Base-by-base conservation (phyloP, 2,329 filamentous ascomycete genomes). In the Graphium sp. region DNA sequence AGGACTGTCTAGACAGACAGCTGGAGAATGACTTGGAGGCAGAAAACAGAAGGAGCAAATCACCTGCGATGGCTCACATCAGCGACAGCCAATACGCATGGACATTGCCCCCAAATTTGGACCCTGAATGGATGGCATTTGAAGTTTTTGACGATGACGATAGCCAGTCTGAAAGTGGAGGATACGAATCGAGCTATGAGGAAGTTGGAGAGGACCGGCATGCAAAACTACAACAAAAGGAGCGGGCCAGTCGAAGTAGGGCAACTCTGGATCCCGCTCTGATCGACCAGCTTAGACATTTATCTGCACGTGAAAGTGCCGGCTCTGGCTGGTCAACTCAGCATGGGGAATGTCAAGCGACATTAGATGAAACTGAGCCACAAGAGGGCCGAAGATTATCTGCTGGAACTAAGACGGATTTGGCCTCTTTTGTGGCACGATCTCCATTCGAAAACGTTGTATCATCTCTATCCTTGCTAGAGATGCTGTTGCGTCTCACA, bases 71-170 rank as follows among this genome's bases (percentile, higher is more conserved):
- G n/a, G 23, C 24, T 22, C 24, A 12, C 29, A 14, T 13, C 17
- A 13, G 26, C 22, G n/a, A 30, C 27, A 32, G 7, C 26, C 10
- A 28, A 12, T 9, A 13, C 4, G 24, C 28, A 6, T 76, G 71
- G 65, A 56, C 58, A 8, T 55, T 92, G 3, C 82, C 83, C 1
- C 60, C 62, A 2, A 77, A 84, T 34, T 58, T 93, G 1, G 85
- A 93, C 39, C 73, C 78, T 0, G 85, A 92, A 49, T 94, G 85
- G 85, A 68, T 93, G 37, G 85, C 85, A 0, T 70, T 94, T 11
- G 83, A 93, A 45, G 80, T 93, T 1, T 89, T 76, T 44, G 66
- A 42, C 2, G 41, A 42, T n/a, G 56, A 62, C 2, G 66, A 66
- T 4, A 43, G 60, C 1, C 64, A 67, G 14, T 58, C 60, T 3